Evolutionary conservation across 371 early-diverging fungal species (phyloP).

Genomic region (Pancytospora epiphaga): DNA sequence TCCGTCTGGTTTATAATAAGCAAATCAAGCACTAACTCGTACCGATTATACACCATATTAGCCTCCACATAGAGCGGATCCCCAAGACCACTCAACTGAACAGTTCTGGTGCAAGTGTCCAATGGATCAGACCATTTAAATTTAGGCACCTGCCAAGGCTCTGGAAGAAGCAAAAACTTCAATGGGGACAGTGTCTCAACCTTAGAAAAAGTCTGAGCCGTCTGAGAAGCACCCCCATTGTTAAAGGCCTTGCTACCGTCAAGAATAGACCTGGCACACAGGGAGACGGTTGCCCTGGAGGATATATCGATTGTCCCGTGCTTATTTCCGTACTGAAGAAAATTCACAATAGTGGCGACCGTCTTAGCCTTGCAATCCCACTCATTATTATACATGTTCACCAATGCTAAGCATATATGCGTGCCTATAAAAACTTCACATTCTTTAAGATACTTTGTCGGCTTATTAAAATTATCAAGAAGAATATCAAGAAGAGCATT

Average conservation of each 20-base stretch:
- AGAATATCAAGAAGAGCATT: slow-evolving; percentile 16
- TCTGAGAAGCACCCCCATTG: too few species aligned
- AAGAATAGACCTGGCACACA: slow-evolving; percentile 17
- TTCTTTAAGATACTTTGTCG: not conserved
- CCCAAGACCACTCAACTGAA: slow-evolving; percentile 85
- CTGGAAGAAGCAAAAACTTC: slow-evolving; percentile 7
- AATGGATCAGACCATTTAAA: not conserved
- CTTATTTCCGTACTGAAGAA: slow-evolving; percentile 36
- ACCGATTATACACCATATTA: slow-evolving; percentile 81
- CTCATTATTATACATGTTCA: slow-evolving; percentile 25
- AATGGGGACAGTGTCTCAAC: not conserved
- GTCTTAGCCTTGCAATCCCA: slow-evolving; percentile 17
- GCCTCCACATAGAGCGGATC: slow-evolving; percentile 97
- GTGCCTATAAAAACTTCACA: slow-evolving; percentile 50
- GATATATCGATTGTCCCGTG: slow-evolving; percentile 35
- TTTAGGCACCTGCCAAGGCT: not conserved
- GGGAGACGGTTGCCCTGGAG: slow-evolving; percentile 39
- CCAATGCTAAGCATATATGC: slow-evolving; percentile 29
- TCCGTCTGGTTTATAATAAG: slow-evolving; percentile 90
- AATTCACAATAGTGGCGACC: slow-evolving; percentile 34
- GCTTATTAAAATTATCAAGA: slow-evolving; percentile 2
- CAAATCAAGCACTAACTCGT: slow-evolving; percentile 78
- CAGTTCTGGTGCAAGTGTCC: slow-evolving; percentile 63
- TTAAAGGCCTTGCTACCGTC: not conserved
- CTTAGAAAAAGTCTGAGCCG: too few species aligned